phyloP scores from a whole-genome alignment of 2,329 filamentous ascomycete species.

The Pseudogymnoascus pannorum region DNA sequence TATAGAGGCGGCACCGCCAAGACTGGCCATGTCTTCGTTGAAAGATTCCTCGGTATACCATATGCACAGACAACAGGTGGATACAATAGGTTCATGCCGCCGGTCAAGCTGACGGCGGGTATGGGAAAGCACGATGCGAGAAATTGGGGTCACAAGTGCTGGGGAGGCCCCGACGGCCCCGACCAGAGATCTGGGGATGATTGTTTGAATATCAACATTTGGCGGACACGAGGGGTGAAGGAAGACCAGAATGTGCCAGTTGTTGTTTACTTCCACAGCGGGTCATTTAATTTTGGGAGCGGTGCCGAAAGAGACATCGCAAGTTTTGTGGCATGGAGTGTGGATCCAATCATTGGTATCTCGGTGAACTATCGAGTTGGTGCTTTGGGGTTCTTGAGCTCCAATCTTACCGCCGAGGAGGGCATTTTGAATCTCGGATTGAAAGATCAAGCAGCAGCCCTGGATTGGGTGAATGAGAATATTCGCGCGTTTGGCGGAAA shows the following conservation, averaged over 20 bases:
- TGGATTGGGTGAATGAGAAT: constrained; percentile 55
- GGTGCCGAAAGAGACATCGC: constrained; percentile 50
- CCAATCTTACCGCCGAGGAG: constrained; percentile 41
- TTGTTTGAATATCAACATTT: constrained; percentile 47
- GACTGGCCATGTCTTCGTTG: constrained; percentile 26
- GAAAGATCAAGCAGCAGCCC: constrained; percentile 50
- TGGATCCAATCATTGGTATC: constrained; percentile 45
- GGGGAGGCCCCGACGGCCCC: background rate
- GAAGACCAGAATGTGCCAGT: constrained; percentile 36
- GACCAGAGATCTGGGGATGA: constrained; percentile 35
- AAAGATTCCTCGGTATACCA: constrained; percentile 40
- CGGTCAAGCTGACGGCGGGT: constrained; percentile 34
- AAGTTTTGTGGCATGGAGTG: constrained; percentile 49
- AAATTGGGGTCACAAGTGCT: background rate
- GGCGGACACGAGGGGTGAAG: constrained; percentile 26
- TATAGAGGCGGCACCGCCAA: background rate
- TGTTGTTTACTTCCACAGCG: constrained; percentile 56
- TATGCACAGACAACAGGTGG: constrained; percentile 40
- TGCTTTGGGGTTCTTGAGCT: constrained; percentile 59
- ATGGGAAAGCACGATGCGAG: background rate
- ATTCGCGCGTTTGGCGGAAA: constrained; percentile 55
- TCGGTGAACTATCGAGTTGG: constrained; percentile 56
- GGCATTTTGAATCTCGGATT: constrained; percentile 58
- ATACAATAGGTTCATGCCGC: constrained; percentile 36
- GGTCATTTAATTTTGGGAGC: constrained; percentile 50